Conservation (phyloP, 2,329 filamentous ascomycete genomes). For the Exophiala lecanii-corni region DNA sequence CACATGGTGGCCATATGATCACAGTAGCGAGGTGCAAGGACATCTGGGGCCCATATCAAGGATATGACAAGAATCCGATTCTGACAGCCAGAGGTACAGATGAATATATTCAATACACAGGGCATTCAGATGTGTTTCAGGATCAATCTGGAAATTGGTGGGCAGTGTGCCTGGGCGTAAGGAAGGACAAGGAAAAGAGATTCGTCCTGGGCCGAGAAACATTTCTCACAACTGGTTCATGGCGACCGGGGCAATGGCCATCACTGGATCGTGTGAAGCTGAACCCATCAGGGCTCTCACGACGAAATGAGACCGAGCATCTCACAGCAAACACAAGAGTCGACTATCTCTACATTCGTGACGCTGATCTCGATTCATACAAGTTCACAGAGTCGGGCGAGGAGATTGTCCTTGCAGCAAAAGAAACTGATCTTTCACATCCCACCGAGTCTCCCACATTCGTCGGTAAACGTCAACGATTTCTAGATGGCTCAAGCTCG, state of each 20-base stretch:
- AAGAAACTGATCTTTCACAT: slow-evolving; percentile 19
- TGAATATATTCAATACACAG: slow-evolving; percentile 26
- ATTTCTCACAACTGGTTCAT: slow-evolving; percentile 30
- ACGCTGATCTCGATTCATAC: slow-evolving; percentile 25
- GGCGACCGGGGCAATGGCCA: slow-evolving; percentile 29
- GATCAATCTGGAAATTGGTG: slow-evolving; percentile 25
- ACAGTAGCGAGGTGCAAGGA: slow-evolving; percentile 44
- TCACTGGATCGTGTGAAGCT: slow-evolving; percentile 15
- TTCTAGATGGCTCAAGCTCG: slow-evolving; percentile 15
- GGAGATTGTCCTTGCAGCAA: slow-evolving; percentile 20
- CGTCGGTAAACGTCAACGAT: slow-evolving; percentile 28
- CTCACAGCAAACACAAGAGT: slow-evolving; percentile 10
- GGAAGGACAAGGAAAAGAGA: slow-evolving; percentile 21
- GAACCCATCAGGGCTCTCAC: background rate
- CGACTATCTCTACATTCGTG: slow-evolving; percentile 28
- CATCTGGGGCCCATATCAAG: slow-evolving; percentile 46
- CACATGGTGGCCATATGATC: slow-evolving; percentile 46
- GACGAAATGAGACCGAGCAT: background rate
- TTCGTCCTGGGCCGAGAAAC: slow-evolving; percentile 33
- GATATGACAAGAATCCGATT: slow-evolving; percentile 42
- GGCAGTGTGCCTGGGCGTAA: slow-evolving; percentile 22
- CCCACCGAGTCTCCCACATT: slow-evolving; percentile 24
- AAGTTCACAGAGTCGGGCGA: slow-evolving; percentile 13
- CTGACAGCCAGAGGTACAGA: slow-evolving; percentile 37
- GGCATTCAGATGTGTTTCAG: slow-evolving; percentile 26